Percentiles rank a stretch among this genome's conserved stretches.
Evolutionary conservation across 2,329 filamentous ascomycete species (phyloP).

Genomic region (Fusarium algeriense): DNA sequence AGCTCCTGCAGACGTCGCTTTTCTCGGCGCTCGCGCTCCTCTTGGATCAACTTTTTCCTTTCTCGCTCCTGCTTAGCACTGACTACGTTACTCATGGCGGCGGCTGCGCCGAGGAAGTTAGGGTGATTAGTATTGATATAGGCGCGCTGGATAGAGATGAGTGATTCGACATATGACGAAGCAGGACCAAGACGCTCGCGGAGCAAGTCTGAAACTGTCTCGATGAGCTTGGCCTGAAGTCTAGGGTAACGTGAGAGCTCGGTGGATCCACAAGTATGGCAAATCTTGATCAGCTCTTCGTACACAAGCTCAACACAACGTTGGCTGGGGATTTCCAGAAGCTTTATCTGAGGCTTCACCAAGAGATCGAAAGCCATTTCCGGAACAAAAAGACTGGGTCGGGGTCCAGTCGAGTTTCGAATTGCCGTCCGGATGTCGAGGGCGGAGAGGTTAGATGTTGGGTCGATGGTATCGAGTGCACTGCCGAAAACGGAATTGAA

Average conservation of each 20-base stretch:
- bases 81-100: slow-evolving; percentile 97
- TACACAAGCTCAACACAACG: slow-evolving; percentile 98
- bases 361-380: slow-evolving; percentile 97
- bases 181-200: slow-evolving; percentile 91
- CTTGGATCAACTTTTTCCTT: slow-evolving; percentile 80
- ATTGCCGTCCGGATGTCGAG: slow-evolving; percentile 97
- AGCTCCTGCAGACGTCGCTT: slow-evolving; percentile 85
- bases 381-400: slow-evolving; percentile 95
- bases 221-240: slow-evolving; percentile 95
- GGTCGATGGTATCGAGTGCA: slow-evolving; percentile 94
- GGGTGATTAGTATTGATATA: slow-evolving; percentile 99
- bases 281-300: slow-evolving; percentile 99
- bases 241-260: slow-evolving; percentile 93
- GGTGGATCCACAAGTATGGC: slow-evolving; percentile 96
- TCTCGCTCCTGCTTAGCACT: slow-evolving; percentile 95
- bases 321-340: slow-evolving; percentile 93
- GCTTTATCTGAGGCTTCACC: slow-evolving; percentile 98
- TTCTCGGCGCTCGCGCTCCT: slow-evolving; percentile 89
- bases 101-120: slow-evolving; percentile 96
- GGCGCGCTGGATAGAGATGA: slow-evolving; percentile 96
- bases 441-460: slow-evolving; percentile 93
- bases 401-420: slow-evolving; percentile 95
- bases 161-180: slow-evolving; percentile 91
- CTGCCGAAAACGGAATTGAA: slow-evolving; percentile 99
- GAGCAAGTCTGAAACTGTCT: slow-evolving; percentile 95